Conservation (phyloP, 768 basidiomycete genomes). For the Nevesoporus exiguus region DNA sequence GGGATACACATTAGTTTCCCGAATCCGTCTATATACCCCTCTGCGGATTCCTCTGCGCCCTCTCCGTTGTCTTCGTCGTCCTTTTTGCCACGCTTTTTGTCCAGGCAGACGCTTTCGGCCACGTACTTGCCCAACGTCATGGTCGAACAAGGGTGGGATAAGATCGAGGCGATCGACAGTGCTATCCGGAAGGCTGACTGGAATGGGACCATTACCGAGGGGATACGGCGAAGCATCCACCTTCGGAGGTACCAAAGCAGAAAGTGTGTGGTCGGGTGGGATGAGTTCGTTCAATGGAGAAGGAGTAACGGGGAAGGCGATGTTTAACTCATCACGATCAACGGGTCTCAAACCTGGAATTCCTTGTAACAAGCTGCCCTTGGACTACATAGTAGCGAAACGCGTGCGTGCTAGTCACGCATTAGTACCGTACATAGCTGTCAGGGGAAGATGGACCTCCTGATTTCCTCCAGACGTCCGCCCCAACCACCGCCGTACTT, state of each 20-base stretch:
- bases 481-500: conserved; percentile 49
- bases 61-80: conserved; percentile 69
- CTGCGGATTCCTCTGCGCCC: conserved; percentile 51
- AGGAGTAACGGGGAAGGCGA: conserved; percentile 40
- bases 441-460: conserved; percentile 36
- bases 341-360: not conserved
- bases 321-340: conserved; percentile 22
- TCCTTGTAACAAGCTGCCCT: conserved; percentile 10
- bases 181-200: conserved; percentile 94
- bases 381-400: not conserved
- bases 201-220: conserved; percentile 78
- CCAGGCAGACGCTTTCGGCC: conserved; percentile 67
- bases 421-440: not conserved
- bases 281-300: conserved; percentile 77
- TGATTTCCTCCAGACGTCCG: conserved; percentile 43
- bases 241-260: conserved; percentile 82
- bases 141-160: conserved; percentile 91
- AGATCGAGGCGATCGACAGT: conserved; percentile 84
- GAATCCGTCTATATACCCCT: conserved; percentile 61
- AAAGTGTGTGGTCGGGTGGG: conserved; percentile 64
- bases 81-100: conserved; percentile 51
- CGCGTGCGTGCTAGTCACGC: not conserved
- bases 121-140: conserved; percentile 94
- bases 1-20: conserved; percentile 89
- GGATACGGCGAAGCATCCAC: conserved; percentile 68